phyloP scores from a whole-genome alignment of 2,329 filamentous ascomycete species.

The Paraphoma sp. region DNA sequence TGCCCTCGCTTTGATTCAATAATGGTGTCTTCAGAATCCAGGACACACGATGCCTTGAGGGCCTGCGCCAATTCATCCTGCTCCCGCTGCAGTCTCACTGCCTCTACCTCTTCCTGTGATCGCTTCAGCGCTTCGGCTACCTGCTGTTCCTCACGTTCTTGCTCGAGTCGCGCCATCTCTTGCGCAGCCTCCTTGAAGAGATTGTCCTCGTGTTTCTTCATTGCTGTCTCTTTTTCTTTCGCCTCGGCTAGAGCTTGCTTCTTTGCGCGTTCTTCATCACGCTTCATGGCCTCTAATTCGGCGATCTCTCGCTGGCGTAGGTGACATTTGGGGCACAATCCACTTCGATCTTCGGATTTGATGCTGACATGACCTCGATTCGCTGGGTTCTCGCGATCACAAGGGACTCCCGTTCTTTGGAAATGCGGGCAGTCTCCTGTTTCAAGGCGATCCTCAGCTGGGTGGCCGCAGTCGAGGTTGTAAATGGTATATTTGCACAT shows the following conservation, averaged over 20 bases:
- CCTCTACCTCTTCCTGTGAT: constrained; percentile 14
- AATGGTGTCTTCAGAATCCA: background rate
- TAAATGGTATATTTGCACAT: constrained; percentile 33
- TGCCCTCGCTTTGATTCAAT: background rate
- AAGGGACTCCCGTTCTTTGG: constrained; percentile 12
- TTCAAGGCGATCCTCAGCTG: constrained; percentile 24
- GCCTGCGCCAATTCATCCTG: constrained; percentile 14
- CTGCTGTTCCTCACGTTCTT: constrained; percentile 10
- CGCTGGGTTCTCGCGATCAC: constrained; percentile 25
- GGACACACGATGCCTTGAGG: constrained; percentile 3
- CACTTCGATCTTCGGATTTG: constrained; percentile 14
- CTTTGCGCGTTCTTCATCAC: constrained; percentile 11
- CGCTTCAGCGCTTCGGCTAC: constrained; percentile 12
- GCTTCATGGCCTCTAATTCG: constrained; percentile 16
- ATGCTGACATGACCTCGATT: constrained; percentile 18
- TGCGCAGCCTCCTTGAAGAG: background rate
- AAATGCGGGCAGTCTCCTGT: constrained; percentile 21
- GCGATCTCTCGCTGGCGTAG: constrained; percentile 6
- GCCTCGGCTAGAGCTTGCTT: constrained; percentile 15
- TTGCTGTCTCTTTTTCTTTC: constrained; percentile 9
- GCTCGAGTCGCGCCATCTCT: constrained; percentile 9
- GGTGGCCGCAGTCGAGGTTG: constrained; percentile 27
- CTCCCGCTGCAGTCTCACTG: constrained; percentile 2
- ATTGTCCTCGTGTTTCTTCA: constrained; percentile 2
- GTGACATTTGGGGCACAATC: constrained; percentile 24